phyloP scores from a whole-genome alignment of 1,284 basidiomycete genomes.

The Austropuccinia psidii region DNA sequence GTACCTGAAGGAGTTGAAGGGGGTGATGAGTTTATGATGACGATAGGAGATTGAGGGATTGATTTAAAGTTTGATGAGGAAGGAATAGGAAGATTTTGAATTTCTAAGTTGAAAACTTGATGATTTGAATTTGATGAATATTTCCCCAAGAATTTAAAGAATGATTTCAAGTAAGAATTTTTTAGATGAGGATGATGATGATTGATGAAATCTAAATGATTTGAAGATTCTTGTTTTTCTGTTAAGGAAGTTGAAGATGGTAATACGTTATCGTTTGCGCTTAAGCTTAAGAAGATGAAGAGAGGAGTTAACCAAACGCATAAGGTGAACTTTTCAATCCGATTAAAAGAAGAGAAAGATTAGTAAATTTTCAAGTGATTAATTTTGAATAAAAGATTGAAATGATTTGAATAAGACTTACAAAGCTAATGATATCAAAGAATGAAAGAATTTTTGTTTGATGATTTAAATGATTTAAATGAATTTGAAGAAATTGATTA shows the following conservation, averaged over 20 bases:
- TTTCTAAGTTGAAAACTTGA: background rate
- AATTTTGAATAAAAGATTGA: background rate
- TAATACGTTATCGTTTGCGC: conserved; percentile 87
- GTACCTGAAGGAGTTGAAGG: background rate
- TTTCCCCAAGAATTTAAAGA: background rate
- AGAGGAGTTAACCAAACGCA: conserved; percentile 88
- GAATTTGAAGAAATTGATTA: background rate
- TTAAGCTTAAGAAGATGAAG: conserved; percentile 83
- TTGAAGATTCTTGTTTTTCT: background rate
- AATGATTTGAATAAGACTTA: background rate
- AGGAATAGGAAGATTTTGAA: background rate
- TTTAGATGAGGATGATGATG: background rate
- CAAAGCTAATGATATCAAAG: conserved; percentile 77
- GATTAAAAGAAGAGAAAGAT: background rate
- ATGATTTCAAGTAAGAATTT: background rate
- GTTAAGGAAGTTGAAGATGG: conserved; percentile 52
- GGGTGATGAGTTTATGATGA: background rate
- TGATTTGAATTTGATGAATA: background rate
- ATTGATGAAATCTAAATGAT: background rate
- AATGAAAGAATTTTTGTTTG: conserved; percentile 56
- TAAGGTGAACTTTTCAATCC: conserved; percentile 57
- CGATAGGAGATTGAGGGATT: background rate
- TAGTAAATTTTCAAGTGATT: background rate
- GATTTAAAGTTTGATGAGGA: background rate
- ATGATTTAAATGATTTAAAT: background rate